Base-by-base conservation (phyloP, 2,329 filamentous ascomycete genomes). In the Ustilaginoidea virens region DNA sequence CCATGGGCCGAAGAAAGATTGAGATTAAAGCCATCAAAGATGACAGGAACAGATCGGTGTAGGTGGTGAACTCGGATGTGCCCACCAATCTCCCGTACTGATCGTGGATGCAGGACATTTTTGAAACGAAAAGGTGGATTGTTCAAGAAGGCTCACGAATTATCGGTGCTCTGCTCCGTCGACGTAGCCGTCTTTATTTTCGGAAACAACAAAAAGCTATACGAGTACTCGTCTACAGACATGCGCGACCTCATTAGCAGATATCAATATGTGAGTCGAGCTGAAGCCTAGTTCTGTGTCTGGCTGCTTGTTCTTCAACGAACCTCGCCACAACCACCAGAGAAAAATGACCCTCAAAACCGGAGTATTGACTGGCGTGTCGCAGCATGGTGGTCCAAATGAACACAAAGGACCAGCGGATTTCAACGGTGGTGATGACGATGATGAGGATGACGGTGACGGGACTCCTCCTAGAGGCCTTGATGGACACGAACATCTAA, bases 11-110 rank as follows among this genome's bases (percentile, higher is more conserved):
- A 57, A 76, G 90, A 69, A 98, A 98, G 74, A 98, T 98, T 53
- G 90, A 96, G 65, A 96, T 98, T 67, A 94, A 94, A 62, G 83
- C 87, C 44, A 96, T 96, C 68, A 94, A 93, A 60, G 86, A 94
- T 74, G 86, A 94, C 58, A 75, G 86, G 48, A 94, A 94, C 53
- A 83, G 86, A 53, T 93, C 86, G 47, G 86, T 94, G 86, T 94
- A 83, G 58, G 82, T 65, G n/a, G n/a, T n/a, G n/a, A n/a, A 17
- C 33, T 25, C 27, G 7, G 23, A n/a, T 15, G 14, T 15, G 10
- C 8, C n/a, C 22, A 8, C 9, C 22, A 8, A 24, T 11, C 22
- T 24, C 22, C 9, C 8, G 17, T 16, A 27, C 33, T 33, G 26
- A 29, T 23, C 16, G 21, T 10, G 13, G 7, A 13, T 23, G 30